Evolutionary conservation across 768 basidiomycete species (phyloP).

Genomic region (Amanita subjunquillea): DNA sequence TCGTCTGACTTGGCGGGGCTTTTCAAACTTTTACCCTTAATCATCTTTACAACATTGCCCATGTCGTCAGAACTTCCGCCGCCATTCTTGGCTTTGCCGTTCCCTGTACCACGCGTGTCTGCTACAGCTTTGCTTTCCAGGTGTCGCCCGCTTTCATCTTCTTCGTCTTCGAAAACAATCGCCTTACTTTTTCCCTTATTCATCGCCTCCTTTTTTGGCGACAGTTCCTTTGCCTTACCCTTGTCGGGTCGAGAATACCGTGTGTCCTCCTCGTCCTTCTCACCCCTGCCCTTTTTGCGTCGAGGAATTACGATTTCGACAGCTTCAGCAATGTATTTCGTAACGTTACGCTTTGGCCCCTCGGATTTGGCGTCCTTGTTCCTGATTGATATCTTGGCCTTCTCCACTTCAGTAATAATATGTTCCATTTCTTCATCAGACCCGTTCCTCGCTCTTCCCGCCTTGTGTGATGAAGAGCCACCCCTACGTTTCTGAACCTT

Average conservation of each 20-base stretch:
- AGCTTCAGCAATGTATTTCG: slow-evolving; percentile 6
- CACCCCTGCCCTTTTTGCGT: not conserved
- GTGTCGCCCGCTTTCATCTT: too few relatives aligned
- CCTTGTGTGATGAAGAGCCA: not conserved
- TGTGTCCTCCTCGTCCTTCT: too few relatives aligned
- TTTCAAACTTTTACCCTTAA: not conserved
- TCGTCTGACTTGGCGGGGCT: slow-evolving; percentile 6
- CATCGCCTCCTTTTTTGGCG: slow-evolving; percentile 6
- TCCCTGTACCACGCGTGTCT: not conserved
- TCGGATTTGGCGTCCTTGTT: slow-evolving; percentile 2
- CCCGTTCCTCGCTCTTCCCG: slow-evolving; percentile 9
- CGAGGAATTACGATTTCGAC: not conserved
- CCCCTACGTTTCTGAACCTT: slow-evolving; percentile 3
- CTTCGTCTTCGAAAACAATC: too few relatives aligned
- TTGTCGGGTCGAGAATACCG: not conserved
- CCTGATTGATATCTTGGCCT: slow-evolving; percentile 8
- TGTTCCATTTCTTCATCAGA: slow-evolving; percentile 1
- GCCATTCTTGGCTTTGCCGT: not conserved
- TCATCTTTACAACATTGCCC: not conserved
- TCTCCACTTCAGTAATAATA: slow-evolving; percentile 3
- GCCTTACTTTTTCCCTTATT: not conserved
- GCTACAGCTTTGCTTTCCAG: too few relatives aligned
- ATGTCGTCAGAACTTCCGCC: not conserved
- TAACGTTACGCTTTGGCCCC: slow-evolving; percentile 4
- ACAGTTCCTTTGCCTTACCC: not conserved